Evolutionary conservation across 2,329 filamentous ascomycete species (phyloP).

Genomic region (Hymenoscyphus scutula): DNA sequence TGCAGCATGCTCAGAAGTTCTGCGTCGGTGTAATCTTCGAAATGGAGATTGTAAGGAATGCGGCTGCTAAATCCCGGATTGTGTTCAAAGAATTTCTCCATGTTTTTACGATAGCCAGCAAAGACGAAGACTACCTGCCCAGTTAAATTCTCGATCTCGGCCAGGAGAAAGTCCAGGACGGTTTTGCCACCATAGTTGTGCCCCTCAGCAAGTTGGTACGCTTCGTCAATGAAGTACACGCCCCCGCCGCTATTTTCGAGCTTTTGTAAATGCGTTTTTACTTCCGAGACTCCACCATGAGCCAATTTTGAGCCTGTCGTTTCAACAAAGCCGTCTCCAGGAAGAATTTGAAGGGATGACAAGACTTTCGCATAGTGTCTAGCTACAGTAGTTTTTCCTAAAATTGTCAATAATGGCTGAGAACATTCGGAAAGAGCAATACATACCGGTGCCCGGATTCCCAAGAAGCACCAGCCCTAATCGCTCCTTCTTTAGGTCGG

Average conservation of each 20-base stretch:
- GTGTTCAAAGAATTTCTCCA: constrained; percentile 74
- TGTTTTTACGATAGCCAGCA: constrained; percentile 70
- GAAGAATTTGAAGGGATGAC: constrained; percentile 57
- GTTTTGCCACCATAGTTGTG: constrained; percentile 55
- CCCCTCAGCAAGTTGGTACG: constrained; percentile 67
- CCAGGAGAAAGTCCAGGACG: constrained; percentile 68
- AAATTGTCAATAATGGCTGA: neutral
- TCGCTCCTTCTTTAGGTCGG: constrained; percentile 55
- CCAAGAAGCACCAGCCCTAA: constrained; percentile 64
- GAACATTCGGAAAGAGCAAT: constrained; percentile 21
- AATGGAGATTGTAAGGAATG: constrained; percentile 64
- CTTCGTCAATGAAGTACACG: constrained; percentile 75
- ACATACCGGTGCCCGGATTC: constrained; percentile 70
- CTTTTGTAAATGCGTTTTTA: constrained; percentile 54
- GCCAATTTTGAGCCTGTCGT: constrained; percentile 67
- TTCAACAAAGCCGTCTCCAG: constrained; percentile 60
- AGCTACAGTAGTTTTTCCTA: constrained; percentile 69
- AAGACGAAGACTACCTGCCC: constrained; percentile 71
- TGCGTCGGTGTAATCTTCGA: constrained; percentile 64
- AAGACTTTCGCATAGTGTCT: constrained; percentile 67
- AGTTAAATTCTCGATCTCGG: constrained; percentile 68
- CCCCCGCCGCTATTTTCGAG: constrained; percentile 66
- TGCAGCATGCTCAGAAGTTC: constrained; percentile 64
- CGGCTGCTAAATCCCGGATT: constrained; percentile 70
- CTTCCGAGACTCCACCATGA: constrained; percentile 56